Conservation (phyloP, 2,329 filamentous ascomycete species). For the Emericellopsis atlantica region DNA sequence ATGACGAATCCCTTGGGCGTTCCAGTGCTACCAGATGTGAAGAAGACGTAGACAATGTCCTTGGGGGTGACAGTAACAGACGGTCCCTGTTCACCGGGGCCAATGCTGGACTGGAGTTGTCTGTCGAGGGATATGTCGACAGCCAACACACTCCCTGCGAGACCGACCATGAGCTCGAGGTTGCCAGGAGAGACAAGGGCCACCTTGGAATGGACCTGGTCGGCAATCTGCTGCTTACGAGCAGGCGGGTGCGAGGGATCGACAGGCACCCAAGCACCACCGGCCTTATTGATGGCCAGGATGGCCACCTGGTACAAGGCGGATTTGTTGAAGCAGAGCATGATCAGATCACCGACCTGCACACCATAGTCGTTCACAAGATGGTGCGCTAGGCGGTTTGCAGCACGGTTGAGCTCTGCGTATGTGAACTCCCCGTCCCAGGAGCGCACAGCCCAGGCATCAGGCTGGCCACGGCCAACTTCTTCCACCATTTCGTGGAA, state of each 20-base stretch:
- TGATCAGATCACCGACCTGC: neutral
- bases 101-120: neutral
- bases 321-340: neutral
- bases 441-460: conserved; percentile 23
- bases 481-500: neutral
- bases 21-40: conserved; percentile 1
- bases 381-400: neutral
- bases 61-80: neutral
- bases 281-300: neutral
- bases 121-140: conserved; percentile 10
- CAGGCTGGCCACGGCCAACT: conserved; percentile 7
- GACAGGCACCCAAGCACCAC: neutral
- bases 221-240: neutral
- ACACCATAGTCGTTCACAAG: neutral
- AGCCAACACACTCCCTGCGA: neutral
- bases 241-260: neutral
- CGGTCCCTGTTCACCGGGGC: neutral
- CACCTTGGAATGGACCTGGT: conserved; percentile 1
- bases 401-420: neutral
- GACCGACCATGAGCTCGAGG: neutral
- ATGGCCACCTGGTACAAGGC: neutral
- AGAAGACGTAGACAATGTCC: conserved; percentile 2
- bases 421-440: conserved; percentile 12
- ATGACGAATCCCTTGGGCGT: conserved; percentile 1
- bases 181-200: neutral